Conservation (phyloP, 768 basidiomycete genomes). For the Termitomyces heimii region DNA sequence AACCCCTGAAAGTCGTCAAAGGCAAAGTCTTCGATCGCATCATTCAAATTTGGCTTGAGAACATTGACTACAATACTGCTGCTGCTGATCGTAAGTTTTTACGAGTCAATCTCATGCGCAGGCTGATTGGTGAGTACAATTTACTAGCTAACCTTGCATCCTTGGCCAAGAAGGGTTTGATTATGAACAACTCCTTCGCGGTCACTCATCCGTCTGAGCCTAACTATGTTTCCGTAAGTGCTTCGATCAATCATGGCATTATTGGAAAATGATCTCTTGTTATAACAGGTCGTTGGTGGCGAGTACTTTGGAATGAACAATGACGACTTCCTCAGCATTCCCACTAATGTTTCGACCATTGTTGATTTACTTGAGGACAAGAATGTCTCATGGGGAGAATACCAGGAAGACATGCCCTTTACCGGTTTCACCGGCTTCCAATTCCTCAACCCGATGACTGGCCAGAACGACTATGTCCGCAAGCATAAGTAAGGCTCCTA, state of each 20-base stretch:
- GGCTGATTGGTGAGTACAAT: background rate
- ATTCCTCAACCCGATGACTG: slow-evolving; percentile 14
- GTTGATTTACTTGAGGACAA: slow-evolving; percentile 58
- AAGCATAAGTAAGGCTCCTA: slow-evolving; percentile 22
- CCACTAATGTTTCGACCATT: slow-evolving; percentile 46
- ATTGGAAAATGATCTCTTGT: slow-evolving; percentile 8
- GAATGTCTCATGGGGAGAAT: slow-evolving; percentile 53
- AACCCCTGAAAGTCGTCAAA: background rate
- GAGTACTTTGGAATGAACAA: slow-evolving; percentile 30
- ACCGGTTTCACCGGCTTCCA: slow-evolving; percentile 41
- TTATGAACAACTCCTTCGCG: slow-evolving; percentile 37
- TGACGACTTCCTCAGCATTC: slow-evolving; percentile 33
- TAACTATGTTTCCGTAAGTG: slow-evolving; percentile 41
- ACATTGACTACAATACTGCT: slow-evolving; percentile 41
- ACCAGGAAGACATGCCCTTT: slow-evolving; percentile 52
- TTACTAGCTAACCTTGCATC: slow-evolving; percentile 21
- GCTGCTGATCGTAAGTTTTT: slow-evolving; percentile 18
- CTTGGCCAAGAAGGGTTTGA: slow-evolving; percentile 45
- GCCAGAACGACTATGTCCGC: slow-evolving; percentile 21
- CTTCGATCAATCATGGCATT: background rate
- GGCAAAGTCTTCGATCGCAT: slow-evolving; percentile 26
- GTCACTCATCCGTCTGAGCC: slow-evolving; percentile 59
- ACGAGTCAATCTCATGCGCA: background rate
- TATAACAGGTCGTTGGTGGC: slow-evolving; percentile 7
- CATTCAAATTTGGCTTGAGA: slow-evolving; percentile 52